Evolutionary conservation across 495 filamentous ascomycete species (phyloP), one percentile per base, ranked within the genome.

Genomic region (Lasiosphaeriaceae sp.): DNA sequence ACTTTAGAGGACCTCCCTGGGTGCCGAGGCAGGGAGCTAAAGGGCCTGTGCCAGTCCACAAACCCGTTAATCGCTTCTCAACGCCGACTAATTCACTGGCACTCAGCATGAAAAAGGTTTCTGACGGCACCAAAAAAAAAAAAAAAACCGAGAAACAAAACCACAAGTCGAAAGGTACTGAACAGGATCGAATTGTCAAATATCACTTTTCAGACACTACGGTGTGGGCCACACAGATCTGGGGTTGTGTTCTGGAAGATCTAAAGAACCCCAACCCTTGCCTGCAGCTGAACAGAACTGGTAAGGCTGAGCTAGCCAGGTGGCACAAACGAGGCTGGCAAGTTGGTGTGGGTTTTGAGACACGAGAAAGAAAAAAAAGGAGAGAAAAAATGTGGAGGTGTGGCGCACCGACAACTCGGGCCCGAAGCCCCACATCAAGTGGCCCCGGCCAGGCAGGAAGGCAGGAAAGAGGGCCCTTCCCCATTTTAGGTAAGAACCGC

Each of bases 251-350:
- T 66, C 64, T 56, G 55, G 64, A 66, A 66, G 55, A 50, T 53
- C 52, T 29, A 50, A 43, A 43, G 39, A 43, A 43, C 39, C 51
- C 56, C 57, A 63, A 60, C 48, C 50, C 50, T 39, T 29, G 41
- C 46, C 52, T 54, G 60, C 64, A 63, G 64, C 60, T 63, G 57
- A 59, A 37, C 44, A 55, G 55, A 54, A 62, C 57, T 61, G 63
- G 55, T 66, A 66, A 66, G 64, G 64, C 64, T 66, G 64, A 66
- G 55, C 47, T 52, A 54, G 59, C 24, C 16, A 35, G 34, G 53
- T 58, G 60, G 49, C 58, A 56, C 57, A 43, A n/a, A 63, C 31
- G 60, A 58, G 58, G 58, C 59, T 52, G 50, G 20, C 22, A 24
- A 19, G 16, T 1, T 48, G 37, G 31, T 34, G 31, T n/a, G 55